Percentiles rank a stretch among this genome's conserved stretches.
These are phyloP conservation scores for Candida montana DNA, from an alignment of 805 yeast genomes.

Conservation along the genomic window DNA sequence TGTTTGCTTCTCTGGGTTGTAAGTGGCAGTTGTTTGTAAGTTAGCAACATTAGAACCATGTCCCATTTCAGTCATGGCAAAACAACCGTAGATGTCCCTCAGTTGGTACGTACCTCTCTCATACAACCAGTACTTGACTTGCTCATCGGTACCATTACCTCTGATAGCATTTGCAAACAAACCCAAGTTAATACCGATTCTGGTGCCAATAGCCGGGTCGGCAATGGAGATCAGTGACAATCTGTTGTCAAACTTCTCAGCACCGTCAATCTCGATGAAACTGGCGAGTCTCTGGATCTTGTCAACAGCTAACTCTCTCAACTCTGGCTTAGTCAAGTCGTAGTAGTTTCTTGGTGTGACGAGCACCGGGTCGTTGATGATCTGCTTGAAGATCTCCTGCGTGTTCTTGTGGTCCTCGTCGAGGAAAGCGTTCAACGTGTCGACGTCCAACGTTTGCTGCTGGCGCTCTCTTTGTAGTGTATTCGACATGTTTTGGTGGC, in stretches of 20 bases:
- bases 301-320: slow-evolving; percentile 53
- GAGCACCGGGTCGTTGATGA: slow-evolving; percentile 64
- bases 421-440: slow-evolving; percentile 48
- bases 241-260: slow-evolving; percentile 47
- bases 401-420: slow-evolving; percentile 46
- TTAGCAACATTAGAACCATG: slow-evolving; percentile 94
- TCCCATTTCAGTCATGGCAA: slow-evolving; percentile 88
- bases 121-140: slow-evolving; percentile 76
- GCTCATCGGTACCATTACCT: slow-evolving; percentile 85
- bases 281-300: slow-evolving; percentile 58
- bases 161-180: slow-evolving; percentile 74
- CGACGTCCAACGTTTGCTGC: slow-evolving; percentile 35
- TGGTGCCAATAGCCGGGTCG: slow-evolving; percentile 77
- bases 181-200: slow-evolving; percentile 86
- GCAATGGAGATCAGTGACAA: slow-evolving; percentile 53
- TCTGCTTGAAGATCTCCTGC: slow-evolving; percentile 47
- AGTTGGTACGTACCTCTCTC: slow-evolving; percentile 57
- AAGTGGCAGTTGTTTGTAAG: slow-evolving; percentile 82
- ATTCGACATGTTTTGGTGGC: slow-evolving; percentile 13
- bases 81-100: slow-evolving; percentile 70
- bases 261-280: slow-evolving; percentile 46
- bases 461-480: slow-evolving; percentile 39
- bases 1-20: slow-evolving; percentile 56
- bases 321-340: slow-evolving; percentile 49
- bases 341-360: slow-evolving; percentile 49